Evolutionary conservation across 106 monocot species (phyloP).

Genomic region (Amphibolis antarctica): DNA sequence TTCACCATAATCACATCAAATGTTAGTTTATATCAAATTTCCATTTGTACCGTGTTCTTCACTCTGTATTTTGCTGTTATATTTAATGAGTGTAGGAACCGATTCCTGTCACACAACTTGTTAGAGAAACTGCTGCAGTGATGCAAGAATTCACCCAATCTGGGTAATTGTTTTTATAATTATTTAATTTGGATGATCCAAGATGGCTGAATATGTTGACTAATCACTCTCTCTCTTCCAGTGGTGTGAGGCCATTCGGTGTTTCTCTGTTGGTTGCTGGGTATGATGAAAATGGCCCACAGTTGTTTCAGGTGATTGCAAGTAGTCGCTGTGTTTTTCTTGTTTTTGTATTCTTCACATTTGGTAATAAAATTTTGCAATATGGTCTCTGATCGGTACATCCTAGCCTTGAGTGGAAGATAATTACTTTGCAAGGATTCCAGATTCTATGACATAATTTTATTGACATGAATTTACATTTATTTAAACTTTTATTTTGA

Average conservation of each 20-base stretch:
- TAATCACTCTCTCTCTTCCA: slow-evolving; percentile 13
- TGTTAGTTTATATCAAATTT: no score
- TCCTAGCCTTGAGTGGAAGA: no score
- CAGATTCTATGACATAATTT: no score
- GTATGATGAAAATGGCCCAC: slow-evolving; percentile 91
- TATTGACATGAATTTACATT: background rate
- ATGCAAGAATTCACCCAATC: slow-evolving; percentile 99
- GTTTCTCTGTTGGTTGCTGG: slow-evolving; percentile 89
- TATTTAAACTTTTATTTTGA: background rate
- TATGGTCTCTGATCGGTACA: no score
- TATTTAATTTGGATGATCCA: background rate
- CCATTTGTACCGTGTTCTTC: no score
- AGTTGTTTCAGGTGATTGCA: slow-evolving; percentile 65
- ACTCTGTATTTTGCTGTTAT: no score
- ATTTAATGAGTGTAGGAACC: slow-evolving; percentile 41
- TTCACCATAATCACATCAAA: no score
- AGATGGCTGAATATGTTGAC: background rate
- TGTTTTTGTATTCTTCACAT: background rate
- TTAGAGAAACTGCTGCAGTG: slow-evolving; percentile 93
- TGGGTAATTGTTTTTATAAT: slow-evolving; percentile 32
- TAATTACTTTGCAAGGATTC: no score
- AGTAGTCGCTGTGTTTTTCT: background rate
- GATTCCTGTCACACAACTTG: slow-evolving; percentile 96
- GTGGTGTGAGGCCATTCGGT: slow-evolving; percentile 96
- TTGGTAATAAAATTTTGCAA: no score